Percentiles rank a stretch among this genome's conserved stretches.
Conservation (phyloP, 371 early-diverging fungal genomes). For the Syncephalastrum contaminatum region DNA sequence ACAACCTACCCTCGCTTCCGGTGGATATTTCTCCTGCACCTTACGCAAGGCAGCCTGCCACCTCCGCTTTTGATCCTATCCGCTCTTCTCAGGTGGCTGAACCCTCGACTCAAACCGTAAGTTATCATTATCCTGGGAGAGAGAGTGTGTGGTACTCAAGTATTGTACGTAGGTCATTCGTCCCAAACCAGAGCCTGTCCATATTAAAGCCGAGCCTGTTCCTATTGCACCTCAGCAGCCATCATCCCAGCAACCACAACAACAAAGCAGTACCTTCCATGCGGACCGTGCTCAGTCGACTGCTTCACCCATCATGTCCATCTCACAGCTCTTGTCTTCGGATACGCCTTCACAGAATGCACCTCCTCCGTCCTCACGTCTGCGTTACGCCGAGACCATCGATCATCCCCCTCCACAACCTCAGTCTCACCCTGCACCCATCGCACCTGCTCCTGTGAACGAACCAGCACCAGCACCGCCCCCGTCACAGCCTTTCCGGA, state of each 20-base stretch:
- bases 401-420: constrained; percentile 4
- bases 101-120: background rate
- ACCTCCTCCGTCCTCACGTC: too few relatives aligned
- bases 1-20: too few relatives aligned
- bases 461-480: constrained; percentile 3
- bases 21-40: too few relatives aligned
- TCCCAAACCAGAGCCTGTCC: too few relatives aligned
- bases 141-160: background rate
- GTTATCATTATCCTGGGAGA: constrained; percentile 5
- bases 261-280: constrained; percentile 7
- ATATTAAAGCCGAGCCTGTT: too few relatives aligned
- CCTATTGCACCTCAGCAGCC: constrained; percentile 2
- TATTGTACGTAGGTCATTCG: too few relatives aligned
- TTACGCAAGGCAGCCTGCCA: too few relatives aligned
- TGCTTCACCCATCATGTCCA: constrained; percentile 44
- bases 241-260: background rate
- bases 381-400: constrained; percentile 1
- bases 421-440: background rate
- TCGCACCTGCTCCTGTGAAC: constrained; percentile 2
- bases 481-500: constrained; percentile 13
- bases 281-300: constrained; percentile 10
- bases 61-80: too few relatives aligned
- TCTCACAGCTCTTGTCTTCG: constrained; percentile 42
- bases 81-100: too few relatives aligned
- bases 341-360: constrained; percentile 19